Percentiles rank a stretch among this genome's conserved stretches.
Evolutionary conservation across 78 protist genomes (phyloP).

Genomic region (slime mould (Dictyostelium discoideum)): DNA sequence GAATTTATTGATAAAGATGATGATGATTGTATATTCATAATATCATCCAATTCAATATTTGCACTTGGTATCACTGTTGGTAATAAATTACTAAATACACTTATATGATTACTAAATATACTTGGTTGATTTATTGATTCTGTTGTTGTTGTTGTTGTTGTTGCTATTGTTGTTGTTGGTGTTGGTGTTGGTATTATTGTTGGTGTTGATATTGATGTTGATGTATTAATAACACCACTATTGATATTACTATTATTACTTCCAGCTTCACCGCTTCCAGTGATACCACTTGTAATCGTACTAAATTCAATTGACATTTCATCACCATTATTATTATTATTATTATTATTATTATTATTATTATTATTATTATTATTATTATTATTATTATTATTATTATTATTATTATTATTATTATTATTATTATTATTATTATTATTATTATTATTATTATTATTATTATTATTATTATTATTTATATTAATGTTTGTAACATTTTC

Average conservation of each 20-base stretch:
- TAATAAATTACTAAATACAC: slow-evolving; percentile 16
- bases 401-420: background rate
- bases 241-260: background rate
- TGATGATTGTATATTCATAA: background rate
- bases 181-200: too few species aligned
- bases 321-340: background rate
- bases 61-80: background rate
- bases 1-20: background rate
- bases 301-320: background rate
- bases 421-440: background rate
- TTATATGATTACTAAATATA: slow-evolving; percentile 39
- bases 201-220: too few species aligned
- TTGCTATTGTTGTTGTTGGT: too few species aligned
- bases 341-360: background rate
- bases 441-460: background rate
- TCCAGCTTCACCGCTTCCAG: slow-evolving; percentile 10
- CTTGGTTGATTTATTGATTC: slow-evolving; percentile 7
- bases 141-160: background rate
- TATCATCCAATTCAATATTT: background rate
- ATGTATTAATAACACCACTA: background rate
- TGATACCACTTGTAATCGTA: background rate
- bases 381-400: background rate
- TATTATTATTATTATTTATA: background rate
- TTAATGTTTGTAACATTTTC: background rate
- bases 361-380: background rate